Percentiles rank a stretch among this genome's conserved stretches.
Evolutionary conservation across 306 rosid species (phyloP).

Genomic region (Casuarina equisetifolia): DNA sequence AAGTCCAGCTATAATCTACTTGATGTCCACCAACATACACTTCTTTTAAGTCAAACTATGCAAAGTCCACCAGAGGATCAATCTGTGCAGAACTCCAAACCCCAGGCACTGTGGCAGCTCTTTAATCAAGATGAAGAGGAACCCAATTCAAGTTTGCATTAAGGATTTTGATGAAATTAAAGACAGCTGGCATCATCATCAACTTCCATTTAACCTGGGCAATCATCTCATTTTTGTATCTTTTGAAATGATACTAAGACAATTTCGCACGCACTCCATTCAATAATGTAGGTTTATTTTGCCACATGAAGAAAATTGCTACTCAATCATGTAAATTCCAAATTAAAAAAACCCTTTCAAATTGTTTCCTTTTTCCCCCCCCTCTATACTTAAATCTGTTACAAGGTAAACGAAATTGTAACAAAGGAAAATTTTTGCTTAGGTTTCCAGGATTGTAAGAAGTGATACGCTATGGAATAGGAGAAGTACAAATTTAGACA

Average conservation of each 20-base stretch:
- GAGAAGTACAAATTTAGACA: not conserved
- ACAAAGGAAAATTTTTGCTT: not conserved
- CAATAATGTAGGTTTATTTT: not conserved
- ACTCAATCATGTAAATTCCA: not conserved
- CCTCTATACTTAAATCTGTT: not conserved
- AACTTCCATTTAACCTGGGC: not conserved
- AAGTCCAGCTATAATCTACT: not conserved
- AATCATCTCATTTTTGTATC: not conserved
- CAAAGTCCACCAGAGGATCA: not conserved
- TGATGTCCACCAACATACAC: not conserved
- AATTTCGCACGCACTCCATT: not conserved
- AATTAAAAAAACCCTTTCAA: not conserved
- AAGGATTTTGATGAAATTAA: not conserved
- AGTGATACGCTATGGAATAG: not conserved
- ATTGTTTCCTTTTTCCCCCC: no score
- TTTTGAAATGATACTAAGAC: not conserved
- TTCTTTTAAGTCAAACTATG: not conserved
- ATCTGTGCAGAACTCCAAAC: not conserved
- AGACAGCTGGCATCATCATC: not conserved
- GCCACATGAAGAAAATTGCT: not conserved
- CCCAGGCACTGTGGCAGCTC: not conserved
- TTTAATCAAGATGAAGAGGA: not conserved
- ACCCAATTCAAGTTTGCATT: no score
- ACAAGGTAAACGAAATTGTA: not conserved
- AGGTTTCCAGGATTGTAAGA: not conserved